Conservation (phyloP, 2,329 filamentous ascomycete species). For the Thermoascus crustaceus region DNA sequence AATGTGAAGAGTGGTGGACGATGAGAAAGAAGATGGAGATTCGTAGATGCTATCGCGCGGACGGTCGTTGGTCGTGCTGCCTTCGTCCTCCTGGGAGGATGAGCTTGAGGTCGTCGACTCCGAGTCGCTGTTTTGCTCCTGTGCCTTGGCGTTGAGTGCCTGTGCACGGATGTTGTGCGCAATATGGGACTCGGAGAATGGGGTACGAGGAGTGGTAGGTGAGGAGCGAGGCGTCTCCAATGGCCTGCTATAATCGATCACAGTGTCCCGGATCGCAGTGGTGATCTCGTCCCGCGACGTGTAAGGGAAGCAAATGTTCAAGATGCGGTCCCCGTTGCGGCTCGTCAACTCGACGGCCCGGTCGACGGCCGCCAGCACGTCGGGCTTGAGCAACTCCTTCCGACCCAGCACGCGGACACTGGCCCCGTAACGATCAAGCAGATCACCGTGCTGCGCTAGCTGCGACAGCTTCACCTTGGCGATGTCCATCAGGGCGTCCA, state of each 20-base stretch:
- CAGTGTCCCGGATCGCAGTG: conserved; percentile 75
- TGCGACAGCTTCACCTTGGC: conserved; percentile 92
- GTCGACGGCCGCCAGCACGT: conserved; percentile 84
- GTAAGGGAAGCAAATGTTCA: conserved; percentile 98
- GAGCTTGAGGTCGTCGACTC: conserved; percentile 38
- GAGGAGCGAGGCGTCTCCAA: conserved; percentile 38
- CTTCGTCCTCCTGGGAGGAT: conserved; percentile 37
- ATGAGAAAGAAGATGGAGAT: conserved; percentile 31
- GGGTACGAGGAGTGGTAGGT: conserved; percentile 45
- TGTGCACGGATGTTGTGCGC: conserved; percentile 73
- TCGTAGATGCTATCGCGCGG: conserved; percentile 22
- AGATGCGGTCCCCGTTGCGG: conserved; percentile 66
- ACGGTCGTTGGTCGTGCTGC: conserved; percentile 17
- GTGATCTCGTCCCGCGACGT: conserved; percentile 95
- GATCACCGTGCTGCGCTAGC: conserved; percentile 82
- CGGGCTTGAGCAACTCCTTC: conserved; percentile 70
- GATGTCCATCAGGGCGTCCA: conserved; percentile 95
- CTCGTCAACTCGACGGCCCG: conserved; percentile 78
- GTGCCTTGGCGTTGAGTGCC: conserved; percentile 29
- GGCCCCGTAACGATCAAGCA: conserved; percentile 88
- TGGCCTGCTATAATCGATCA: conserved; percentile 74
- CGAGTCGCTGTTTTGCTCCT: conserved; percentile 39
- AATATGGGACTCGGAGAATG: conserved; percentile 83
- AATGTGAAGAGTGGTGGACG: conserved; percentile 44
- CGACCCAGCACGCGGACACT: conserved; percentile 79